Percentiles rank a stretch among this genome's conserved stretches.
These are phyloP conservation scores for Xylariaceae sp. DNA, from an alignment of 2,329 filamentous ascomycete species.

Conservation along the genomic window DNA sequence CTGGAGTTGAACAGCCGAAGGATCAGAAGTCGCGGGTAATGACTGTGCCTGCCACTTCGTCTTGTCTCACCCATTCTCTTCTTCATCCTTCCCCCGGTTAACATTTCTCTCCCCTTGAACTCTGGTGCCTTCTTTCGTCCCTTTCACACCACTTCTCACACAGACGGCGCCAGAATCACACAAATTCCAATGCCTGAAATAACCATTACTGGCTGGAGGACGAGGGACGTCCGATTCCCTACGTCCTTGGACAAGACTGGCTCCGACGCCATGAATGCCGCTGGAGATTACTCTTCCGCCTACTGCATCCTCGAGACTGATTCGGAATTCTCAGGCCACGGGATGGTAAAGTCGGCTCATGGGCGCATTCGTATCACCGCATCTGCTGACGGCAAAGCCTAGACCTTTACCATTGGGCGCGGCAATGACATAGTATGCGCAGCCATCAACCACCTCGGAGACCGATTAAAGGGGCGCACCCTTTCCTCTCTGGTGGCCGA, in stretches of 20 bases:
- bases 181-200: slow-evolving; percentile 46
- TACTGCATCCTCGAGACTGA: slow-evolving; percentile 89
- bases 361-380: background rate
- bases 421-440: slow-evolving; percentile 90
- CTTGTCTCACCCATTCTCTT: background rate
- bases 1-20: background rate
- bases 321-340: slow-evolving; percentile 65
- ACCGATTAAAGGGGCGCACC: slow-evolving; percentile 69
- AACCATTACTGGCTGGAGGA: slow-evolving; percentile 68
- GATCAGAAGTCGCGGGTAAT: background rate
- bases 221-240: slow-evolving; percentile 72
- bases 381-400: slow-evolving; percentile 5
- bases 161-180: background rate
- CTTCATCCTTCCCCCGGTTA: background rate
- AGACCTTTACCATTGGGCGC: slow-evolving; percentile 79
- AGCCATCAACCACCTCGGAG: slow-evolving; percentile 73
- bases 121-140: too few species aligned
- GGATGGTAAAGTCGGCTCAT: slow-evolving; percentile 56
- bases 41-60: background rate
- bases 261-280: slow-evolving; percentile 94
- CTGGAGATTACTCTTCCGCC: slow-evolving; percentile 88
- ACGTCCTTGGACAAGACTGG: slow-evolving; percentile 97
- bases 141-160: background rate
- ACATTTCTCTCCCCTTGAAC: background rate
- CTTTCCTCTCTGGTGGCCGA: slow-evolving; percentile 72